These are phyloP conservation scores for Lactarius quietus DNA, from an alignment of 768 basidiomycete species.

Conservation along the genomic window DNA sequence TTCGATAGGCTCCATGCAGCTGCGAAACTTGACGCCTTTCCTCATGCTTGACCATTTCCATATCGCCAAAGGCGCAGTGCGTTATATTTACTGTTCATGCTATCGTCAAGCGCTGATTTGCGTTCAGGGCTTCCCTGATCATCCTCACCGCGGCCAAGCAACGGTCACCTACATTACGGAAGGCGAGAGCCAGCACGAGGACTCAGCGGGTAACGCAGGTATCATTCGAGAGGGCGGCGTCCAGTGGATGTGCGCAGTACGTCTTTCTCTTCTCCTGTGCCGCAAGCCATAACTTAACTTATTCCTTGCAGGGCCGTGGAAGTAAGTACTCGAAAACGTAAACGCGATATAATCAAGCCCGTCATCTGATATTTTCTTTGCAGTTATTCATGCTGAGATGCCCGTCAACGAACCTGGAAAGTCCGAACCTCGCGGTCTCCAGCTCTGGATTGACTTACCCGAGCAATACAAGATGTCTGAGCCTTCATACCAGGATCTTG, in stretches of 20 bases:
- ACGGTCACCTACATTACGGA: conserved; percentile 88
- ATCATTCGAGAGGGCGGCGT: conserved; percentile 78
- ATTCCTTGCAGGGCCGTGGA: conserved; percentile 48
- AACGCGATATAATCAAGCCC: neutral
- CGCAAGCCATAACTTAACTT: neutral
- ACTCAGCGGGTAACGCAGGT: conserved; percentile 83
- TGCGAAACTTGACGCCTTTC: conserved; percentile 87
- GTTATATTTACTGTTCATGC: conserved; percentile 26
- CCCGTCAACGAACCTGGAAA: conserved; percentile 66
- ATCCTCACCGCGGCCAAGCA: conserved; percentile 88
- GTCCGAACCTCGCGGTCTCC: conserved; percentile 78
- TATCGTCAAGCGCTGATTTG: neutral
- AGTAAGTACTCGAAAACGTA: conserved; percentile 35
- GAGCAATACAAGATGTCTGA: conserved; percentile 83
- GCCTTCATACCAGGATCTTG: conserved; percentile 82
- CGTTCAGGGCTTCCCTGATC: conserved; percentile 82
- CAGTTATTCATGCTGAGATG: conserved; percentile 82
- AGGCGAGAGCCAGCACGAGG: conserved; percentile 83
- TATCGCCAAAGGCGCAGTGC: conserved; percentile 61
- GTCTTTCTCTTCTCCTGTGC: conserved; percentile 27
- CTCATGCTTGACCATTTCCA: conserved; percentile 87
- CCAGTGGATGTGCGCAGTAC: conserved; percentile 91
- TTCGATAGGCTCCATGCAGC: conserved; percentile 70
- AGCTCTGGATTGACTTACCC: conserved; percentile 84
- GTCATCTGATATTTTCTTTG: neutral